Conservation (phyloP, 2,329 filamentous ascomycete genomes). For the Cladosporium sp. region DNA sequence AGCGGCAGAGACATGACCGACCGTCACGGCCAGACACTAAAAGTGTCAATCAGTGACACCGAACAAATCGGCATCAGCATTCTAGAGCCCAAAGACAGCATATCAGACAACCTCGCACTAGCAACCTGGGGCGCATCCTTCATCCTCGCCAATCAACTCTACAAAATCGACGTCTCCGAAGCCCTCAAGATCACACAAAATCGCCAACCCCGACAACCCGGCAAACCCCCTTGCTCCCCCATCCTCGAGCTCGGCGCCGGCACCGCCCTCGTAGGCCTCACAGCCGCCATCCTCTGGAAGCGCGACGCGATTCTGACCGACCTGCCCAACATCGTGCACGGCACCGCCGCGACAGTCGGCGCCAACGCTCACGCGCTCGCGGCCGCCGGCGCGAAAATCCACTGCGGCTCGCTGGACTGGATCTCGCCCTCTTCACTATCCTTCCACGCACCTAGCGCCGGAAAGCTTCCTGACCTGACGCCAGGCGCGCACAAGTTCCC, state of each 20-base stretch:
- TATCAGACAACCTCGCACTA: constrained; percentile 30
- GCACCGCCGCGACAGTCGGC: constrained; percentile 28
- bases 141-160: constrained; percentile 31
- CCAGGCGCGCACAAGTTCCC: constrained; percentile 22
- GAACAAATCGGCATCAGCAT: constrained; percentile 11
- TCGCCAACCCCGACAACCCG: neutral
- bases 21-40: constrained; percentile 9
- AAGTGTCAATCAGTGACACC: neutral
- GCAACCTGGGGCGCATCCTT: constrained; percentile 35
- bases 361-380: constrained; percentile 24
- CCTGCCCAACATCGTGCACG: constrained; percentile 29
- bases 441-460: constrained; percentile 3
- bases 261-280: constrained; percentile 34
- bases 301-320: constrained; percentile 30
- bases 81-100: constrained; percentile 7
- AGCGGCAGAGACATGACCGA: constrained; percentile 1
- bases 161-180: constrained; percentile 24
- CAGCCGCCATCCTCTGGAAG: constrained; percentile 29
- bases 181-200: constrained; percentile 10
- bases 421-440: constrained; percentile 20
- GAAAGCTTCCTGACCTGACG: neutral
- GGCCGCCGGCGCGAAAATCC: constrained; percentile 11
- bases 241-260: constrained; percentile 36
- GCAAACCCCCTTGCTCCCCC: constrained; percentile 10
- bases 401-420: constrained; percentile 35